Evolutionary conservation across 371 early-diverging fungal species (phyloP), one percentile per base, ranked within the genome.

Genomic region (Zopfochytrium polystomum): DNA sequence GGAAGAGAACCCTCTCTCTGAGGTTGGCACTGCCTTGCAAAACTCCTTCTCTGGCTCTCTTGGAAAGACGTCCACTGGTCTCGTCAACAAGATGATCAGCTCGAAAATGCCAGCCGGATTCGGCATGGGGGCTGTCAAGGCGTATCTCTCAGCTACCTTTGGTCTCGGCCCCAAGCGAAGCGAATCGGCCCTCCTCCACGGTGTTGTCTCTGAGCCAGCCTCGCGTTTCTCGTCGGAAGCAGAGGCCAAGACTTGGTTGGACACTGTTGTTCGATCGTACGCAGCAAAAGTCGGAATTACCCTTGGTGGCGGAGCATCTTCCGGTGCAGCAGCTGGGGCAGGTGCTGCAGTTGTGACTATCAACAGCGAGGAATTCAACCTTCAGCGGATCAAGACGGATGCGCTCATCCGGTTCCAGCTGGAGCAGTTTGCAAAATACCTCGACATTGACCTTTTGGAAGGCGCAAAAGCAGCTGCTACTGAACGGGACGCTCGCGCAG

Each of bases 61-160:
- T 20, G 96, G 96, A 66, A 94, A 92, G 76, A 88, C 90, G 60
- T 85, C 90, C 46, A 80, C 77, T 34, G 73, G 82, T 26, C 78
- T 92, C 64, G 74, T 95, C 33, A 83, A 90, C 65, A 90, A 92
- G 77, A 72, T 96, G 80, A 81, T 93, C 49, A 80, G 85, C 67
- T 76, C 83, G 64, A 96, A 95, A 83, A 90, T 96, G 92, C 95
- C 96, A 52, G 95, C 91, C 74, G 95, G 95, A 44, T 90, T 91
- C 76, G 86, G 87, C 29, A 84, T 88, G 68, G 84, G 86, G 48
- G 80, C 82, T 35, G 92, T 89, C 72, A 88, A 91, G 77, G 75
- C 82, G 1, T 81, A 87, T 68, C 77, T 96, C 34, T 54, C 75
- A 15, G 70, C 74, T 43, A 77, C 87, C 20, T 89, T 85, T 66